A percentile compares a stretch with the other conserved stretches of the same genome.
These are phyloP conservation scores for Chlamydomonas sphaeroides DNA, from an alignment of 139 green algal genomes.

Conservation along the genomic window DNA sequence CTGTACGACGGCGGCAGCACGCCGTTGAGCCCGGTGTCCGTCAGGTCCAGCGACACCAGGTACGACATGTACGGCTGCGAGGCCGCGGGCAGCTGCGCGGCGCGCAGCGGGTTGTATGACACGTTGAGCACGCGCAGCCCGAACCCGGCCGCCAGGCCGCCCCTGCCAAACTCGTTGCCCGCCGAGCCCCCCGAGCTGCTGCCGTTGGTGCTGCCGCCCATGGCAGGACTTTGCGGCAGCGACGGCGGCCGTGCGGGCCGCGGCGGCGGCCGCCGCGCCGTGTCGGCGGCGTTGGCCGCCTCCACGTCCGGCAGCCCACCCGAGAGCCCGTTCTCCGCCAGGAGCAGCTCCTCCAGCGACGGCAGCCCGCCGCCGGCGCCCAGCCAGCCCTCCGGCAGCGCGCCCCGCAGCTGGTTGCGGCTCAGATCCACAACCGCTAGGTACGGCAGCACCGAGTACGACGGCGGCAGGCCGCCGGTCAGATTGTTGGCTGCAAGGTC, in stretches of 20 bases:
- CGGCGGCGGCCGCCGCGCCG: background rate
- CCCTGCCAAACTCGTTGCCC: no score
- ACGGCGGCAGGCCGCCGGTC: background rate
- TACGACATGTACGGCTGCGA: conserved; percentile 18
- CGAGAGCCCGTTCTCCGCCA: background rate
- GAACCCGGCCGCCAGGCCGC: background rate
- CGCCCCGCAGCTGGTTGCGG: conserved; percentile 8
- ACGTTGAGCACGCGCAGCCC: conserved; percentile 11
- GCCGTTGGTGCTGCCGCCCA: background rate
- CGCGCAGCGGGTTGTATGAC: background rate
- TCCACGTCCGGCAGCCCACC: background rate
- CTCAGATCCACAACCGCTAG: conserved; percentile 26
- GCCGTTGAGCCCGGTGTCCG: background rate
- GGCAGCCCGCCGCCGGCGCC: conserved; percentile 4
- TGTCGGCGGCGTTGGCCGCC: background rate
- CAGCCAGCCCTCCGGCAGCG: background rate
- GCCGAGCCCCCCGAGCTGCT: background rate
- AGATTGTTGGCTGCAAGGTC: conserved; percentile 6
- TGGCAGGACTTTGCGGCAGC: no score
- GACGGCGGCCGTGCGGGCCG: background rate
- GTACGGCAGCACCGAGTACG: background rate
- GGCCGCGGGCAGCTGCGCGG: background rate
- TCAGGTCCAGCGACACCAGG: conserved; percentile 24
- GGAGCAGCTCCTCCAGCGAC: background rate
- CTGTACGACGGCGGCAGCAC: conserved; percentile 21